Evolutionary conservation across 164 flowering plant species (phyloP).

Genomic region (Euptelea pleiosperma): DNA sequence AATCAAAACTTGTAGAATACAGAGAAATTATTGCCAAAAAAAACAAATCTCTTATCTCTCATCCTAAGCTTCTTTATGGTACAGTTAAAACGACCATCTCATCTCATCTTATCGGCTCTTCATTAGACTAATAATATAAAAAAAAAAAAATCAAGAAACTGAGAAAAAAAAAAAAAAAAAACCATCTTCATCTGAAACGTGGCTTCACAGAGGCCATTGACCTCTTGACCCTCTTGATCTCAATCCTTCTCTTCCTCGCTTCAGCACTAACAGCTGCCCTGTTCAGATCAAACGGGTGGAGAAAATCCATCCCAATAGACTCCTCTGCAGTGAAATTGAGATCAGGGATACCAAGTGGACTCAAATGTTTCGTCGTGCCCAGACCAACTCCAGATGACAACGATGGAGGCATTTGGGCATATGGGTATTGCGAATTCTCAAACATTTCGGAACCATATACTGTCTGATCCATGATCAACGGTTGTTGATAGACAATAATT

Average conservation of each 20-base stretch:
- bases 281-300: slow-evolving; percentile 9
- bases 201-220: slow-evolving; percentile 6
- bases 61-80: too few relatives aligned
- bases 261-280: slow-evolving; percentile 32
- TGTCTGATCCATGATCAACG: slow-evolving; percentile 10
- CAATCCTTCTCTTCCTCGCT: slow-evolving; percentile 41
- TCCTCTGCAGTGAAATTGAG: slow-evolving; percentile 29
- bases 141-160: too few relatives aligned
- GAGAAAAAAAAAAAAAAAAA: too few relatives aligned
- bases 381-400: slow-evolving; percentile 1
- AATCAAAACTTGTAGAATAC: too few relatives aligned
- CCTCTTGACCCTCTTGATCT: slow-evolving; percentile 30
- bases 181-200: slow-evolving; percentile 3
- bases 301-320: slow-evolving; percentile 4
- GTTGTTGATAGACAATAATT: slow-evolving; percentile 10
- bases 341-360: slow-evolving; percentile 27
- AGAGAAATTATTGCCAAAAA: too few relatives aligned
- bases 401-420: background rate
- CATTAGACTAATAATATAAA: too few relatives aligned
- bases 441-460: slow-evolving; percentile 2
- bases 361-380: slow-evolving; percentile 2
- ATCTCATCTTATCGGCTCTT: too few relatives aligned
- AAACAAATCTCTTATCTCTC: too few relatives aligned
- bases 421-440: background rate
- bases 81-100: too few relatives aligned